These are phyloP conservation scores for Russula dissimulans DNA, from an alignment of 768 basidiomycete genomes.

Conservation along the genomic window DNA sequence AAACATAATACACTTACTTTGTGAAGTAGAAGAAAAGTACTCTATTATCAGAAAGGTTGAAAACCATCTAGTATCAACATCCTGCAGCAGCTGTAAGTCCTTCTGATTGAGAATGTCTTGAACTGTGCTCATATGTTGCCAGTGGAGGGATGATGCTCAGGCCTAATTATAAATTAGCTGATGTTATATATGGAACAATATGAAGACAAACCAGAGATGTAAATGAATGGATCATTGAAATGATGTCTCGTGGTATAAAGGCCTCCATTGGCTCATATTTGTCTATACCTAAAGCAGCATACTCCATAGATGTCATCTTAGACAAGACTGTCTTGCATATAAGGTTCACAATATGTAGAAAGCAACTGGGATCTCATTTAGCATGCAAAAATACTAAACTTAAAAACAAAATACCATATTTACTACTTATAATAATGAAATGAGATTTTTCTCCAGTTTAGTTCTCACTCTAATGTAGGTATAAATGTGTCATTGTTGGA, in stretches of 20 bases:
- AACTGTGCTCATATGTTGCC: not conserved
- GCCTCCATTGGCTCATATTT: no score
- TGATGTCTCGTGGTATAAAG: no score
- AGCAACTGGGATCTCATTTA: conserved; percentile 16
- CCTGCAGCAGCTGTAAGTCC: conserved; percentile 11
- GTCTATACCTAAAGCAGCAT: no score
- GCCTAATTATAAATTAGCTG: not conserved
- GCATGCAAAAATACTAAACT: conserved; percentile 17
- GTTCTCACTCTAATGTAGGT: not conserved
- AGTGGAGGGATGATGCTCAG: not conserved
- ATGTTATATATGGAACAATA: not conserved
- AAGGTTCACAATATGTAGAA: conserved; percentile 19
- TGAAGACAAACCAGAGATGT: no score
- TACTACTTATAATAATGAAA: not conserved
- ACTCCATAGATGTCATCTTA: not conserved
- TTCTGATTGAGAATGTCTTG: not conserved
- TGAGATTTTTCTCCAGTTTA: not conserved
- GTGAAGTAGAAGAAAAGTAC: conserved; percentile 17
- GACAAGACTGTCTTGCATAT: not conserved
- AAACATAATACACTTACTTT: not conserved
- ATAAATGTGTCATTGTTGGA: conserved; percentile 22
- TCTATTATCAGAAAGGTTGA: conserved; percentile 22
- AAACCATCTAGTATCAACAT: conserved; percentile 24
- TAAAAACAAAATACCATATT: conserved; percentile 17
- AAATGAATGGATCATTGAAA: no score